Conservation (phyloP, 2,329 filamentous ascomycete genomes). For the Endoconidiophora polonica region DNA sequence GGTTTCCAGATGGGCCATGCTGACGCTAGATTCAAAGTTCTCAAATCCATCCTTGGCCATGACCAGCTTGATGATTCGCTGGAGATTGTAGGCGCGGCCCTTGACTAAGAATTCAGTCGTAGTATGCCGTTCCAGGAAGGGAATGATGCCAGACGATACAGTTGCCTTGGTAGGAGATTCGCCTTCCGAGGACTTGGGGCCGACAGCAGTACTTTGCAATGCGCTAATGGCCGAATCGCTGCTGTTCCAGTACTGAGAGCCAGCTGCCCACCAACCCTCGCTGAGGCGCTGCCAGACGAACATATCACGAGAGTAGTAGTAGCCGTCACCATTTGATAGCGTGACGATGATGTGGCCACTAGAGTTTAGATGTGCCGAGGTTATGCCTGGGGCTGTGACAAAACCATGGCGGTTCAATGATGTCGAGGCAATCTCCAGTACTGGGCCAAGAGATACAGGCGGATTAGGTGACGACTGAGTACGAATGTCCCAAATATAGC, state of each 20-base stretch:
- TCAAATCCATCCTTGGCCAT: conserved; percentile 84
- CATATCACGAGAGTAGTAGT: conserved; percentile 72
- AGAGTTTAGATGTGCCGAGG: conserved; percentile 80
- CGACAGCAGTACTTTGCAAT: conserved; percentile 53
- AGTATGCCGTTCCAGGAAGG: conserved; percentile 82
- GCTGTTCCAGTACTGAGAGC: conserved; percentile 97
- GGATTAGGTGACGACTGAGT: conserved; percentile 73
- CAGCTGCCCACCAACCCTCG: conserved; percentile 95
- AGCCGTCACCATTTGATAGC: conserved; percentile 86
- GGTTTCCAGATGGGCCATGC: conserved; percentile 89
- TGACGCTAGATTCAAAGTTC: conserved; percentile 76
- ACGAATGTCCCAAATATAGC: conserved; percentile 85
- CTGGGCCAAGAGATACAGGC: conserved; percentile 72
- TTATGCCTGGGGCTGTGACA: conserved; percentile 66
- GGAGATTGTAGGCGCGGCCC: conserved; percentile 78
- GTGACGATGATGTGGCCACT: conserved; percentile 77
- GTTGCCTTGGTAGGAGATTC: conserved; percentile 34
- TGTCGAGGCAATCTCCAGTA: conserved; percentile 72
- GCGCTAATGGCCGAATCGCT: conserved; percentile 80
- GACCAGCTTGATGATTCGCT: conserved; percentile 77
- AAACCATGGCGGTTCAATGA: conserved; percentile 59
- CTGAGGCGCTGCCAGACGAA: conserved; percentile 90
- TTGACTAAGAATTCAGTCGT: conserved; percentile 85
- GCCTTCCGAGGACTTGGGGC: conserved; percentile 27
- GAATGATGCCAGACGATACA: conserved; percentile 81